A percentile compares a stretch with the other conserved stretches of the same genome.
phyloP scores from a whole-genome alignment of 305 asterid species.

The Plantago lanceolata region DNA sequence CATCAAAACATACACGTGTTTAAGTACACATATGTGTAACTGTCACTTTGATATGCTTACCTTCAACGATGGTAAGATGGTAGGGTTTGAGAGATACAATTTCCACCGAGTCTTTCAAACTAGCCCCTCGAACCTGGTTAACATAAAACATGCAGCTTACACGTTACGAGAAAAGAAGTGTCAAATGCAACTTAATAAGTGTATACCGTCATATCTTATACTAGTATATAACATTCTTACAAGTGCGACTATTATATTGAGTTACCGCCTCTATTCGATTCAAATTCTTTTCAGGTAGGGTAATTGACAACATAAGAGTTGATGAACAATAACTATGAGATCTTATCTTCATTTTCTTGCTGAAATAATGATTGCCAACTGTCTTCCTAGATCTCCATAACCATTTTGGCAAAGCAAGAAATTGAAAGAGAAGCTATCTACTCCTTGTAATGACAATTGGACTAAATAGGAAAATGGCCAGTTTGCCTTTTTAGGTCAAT shows the following conservation, averaged over 20 bases:
- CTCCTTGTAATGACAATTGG: background rate
- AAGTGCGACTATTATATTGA: too few species aligned
- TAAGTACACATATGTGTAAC: too few species aligned
- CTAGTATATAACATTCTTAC: too few species aligned
- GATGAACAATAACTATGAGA: too few species aligned
- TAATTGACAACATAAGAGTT: too few species aligned
- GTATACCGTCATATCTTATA: too few species aligned
- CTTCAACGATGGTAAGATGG: slow-evolving; percentile 60
- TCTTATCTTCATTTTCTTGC: too few species aligned
- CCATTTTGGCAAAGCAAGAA: background rate
- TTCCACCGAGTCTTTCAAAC: slow-evolving; percentile 54
- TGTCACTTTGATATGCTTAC: slow-evolving; percentile 27
- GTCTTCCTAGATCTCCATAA: too few species aligned
- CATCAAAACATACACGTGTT: too few species aligned
- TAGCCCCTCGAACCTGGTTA: slow-evolving; percentile 59
- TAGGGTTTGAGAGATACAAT: slow-evolving; percentile 60
- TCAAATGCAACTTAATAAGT: background rate
- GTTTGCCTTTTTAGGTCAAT: background rate
- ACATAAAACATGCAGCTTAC: background rate
- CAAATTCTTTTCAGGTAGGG: too few species aligned
- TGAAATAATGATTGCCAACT: too few species aligned
- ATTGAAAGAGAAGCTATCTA: background rate
- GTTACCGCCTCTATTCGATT: too few species aligned
- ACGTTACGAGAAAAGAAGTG: background rate
- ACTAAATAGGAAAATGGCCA: background rate